phyloP scores from a whole-genome alignment of 345 rosid genomes.

The Cardamine occulta region DNA sequence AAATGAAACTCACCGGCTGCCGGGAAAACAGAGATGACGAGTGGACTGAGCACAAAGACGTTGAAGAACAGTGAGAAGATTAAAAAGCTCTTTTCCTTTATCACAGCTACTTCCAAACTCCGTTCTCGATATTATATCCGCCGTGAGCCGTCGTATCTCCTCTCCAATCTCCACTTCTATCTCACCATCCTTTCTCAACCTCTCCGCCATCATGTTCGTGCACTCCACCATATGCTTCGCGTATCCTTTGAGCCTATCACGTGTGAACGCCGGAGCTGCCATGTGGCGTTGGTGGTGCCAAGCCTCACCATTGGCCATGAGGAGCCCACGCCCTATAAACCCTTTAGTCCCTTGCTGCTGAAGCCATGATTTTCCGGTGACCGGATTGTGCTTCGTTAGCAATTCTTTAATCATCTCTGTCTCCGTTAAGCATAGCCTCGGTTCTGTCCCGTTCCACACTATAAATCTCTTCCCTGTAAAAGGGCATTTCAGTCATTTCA shows the following conservation, averaged over 20 bases:
- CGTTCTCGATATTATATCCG: slow-evolving; percentile 86
- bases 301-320: slow-evolving; percentile 74
- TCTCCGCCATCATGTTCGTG: slow-evolving; percentile 62
- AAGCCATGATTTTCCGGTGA: slow-evolving; percentile 87
- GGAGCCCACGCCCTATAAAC: slow-evolving; percentile 79
- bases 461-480: slow-evolving; percentile 81
- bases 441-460: slow-evolving; percentile 89
- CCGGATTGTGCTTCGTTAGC: slow-evolving; percentile 65
- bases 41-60: slow-evolving; percentile 76
- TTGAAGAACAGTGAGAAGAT: slow-evolving; percentile 64
- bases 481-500: slow-evolving; percentile 2
- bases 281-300: slow-evolving; percentile 70
- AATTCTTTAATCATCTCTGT: slow-evolving; percentile 78
- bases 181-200: slow-evolving; percentile 51
- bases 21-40: slow-evolving; percentile 86
- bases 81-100: slow-evolving; percentile 84
- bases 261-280: slow-evolving; percentile 63
- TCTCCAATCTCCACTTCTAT: slow-evolving; percentile 85
- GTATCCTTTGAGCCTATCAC: slow-evolving; percentile 76
- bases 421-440: slow-evolving; percentile 81
- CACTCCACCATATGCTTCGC: slow-evolving; percentile 86
- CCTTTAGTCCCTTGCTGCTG: slow-evolving; percentile 90
- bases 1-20: slow-evolving; percentile 65
- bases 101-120: slow-evolving; percentile 77
- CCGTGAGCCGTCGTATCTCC: slow-evolving; percentile 71